A percentile compares a stretch with the other conserved stretches of the same genome.
Conservation (phyloP, 257 asterid genomes). For the Cordia subcordata region DNA sequence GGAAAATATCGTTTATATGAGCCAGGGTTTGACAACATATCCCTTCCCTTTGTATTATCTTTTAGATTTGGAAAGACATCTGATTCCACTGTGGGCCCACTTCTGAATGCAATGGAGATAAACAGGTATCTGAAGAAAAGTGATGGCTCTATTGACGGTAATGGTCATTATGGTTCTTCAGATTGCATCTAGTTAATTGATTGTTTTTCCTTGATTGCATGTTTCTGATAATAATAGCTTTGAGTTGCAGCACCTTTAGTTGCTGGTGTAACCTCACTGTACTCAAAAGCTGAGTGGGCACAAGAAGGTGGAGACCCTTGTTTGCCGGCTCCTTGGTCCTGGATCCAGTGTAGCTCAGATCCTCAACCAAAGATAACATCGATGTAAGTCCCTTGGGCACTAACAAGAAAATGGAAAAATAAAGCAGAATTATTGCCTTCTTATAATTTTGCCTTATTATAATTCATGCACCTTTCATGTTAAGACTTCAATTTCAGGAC, state of each 20-base stretch:
- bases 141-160: slow-evolving; percentile 86
- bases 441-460: no score
- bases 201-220: not conserved
- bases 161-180: slow-evolving; percentile 17
- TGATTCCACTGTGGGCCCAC: slow-evolving; percentile 86
- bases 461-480: no score
- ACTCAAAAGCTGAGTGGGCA: slow-evolving; percentile 65
- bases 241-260: slow-evolving; percentile 59
- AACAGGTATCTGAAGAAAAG: slow-evolving; percentile 64
- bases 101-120: slow-evolving; percentile 92
- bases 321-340: slow-evolving; percentile 91
- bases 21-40: slow-evolving; percentile 80
- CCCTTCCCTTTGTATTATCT: slow-evolving; percentile 79
- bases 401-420: not conserved
- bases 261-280: slow-evolving; percentile 40
- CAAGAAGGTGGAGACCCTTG: slow-evolving; percentile 97
- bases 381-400: slow-evolving; percentile 38
- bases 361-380: slow-evolving; percentile 67
- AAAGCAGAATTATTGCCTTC: no score
- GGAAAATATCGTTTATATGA: slow-evolving; percentile 83
- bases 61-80: slow-evolving; percentile 72
- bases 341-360: slow-evolving; percentile 81
- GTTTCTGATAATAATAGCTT: slow-evolving; percentile 10
- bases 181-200: not conserved
- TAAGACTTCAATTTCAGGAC: not conserved